phyloP scores from a whole-genome alignment of 768 basidiomycete species.

The Pulveroboletus sp. region DNA sequence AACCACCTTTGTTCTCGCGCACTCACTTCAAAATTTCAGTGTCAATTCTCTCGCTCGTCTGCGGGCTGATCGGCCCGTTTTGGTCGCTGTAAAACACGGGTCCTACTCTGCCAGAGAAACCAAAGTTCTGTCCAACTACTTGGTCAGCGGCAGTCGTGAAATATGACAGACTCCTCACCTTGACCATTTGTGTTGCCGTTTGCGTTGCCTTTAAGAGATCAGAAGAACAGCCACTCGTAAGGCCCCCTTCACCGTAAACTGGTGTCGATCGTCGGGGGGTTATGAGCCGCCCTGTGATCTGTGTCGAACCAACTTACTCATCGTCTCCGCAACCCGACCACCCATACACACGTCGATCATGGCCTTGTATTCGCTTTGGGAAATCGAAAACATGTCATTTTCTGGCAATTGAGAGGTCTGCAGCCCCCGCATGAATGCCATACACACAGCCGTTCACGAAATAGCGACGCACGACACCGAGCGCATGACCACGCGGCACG shows the following conservation, averaged over 20 bases:
- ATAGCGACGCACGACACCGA: slow-evolving; percentile 65
- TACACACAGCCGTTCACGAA: neutral
- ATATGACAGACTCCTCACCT: slow-evolving; percentile 45
- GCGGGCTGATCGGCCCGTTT: slow-evolving; percentile 64
- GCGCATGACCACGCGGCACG: slow-evolving; percentile 89
- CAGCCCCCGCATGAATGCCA: slow-evolving; percentile 8
- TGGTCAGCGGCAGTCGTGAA: neutral
- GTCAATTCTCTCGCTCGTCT: slow-evolving; percentile 82
- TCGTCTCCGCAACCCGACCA: slow-evolving; percentile 91
- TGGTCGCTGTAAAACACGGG: slow-evolving; percentile 78
- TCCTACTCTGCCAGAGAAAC: slow-evolving; percentile 73
- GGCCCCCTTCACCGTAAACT: slow-evolving; percentile 86
- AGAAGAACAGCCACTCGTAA: slow-evolving; percentile 89
- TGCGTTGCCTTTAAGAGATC: slow-evolving; percentile 79
- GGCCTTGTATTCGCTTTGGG: slow-evolving; percentile 69
- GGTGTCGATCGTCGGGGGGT: slow-evolving; percentile 1
- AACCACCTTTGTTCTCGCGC: neutral
- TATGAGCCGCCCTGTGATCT: slow-evolving; percentile 2
- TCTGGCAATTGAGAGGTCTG: slow-evolving; percentile 78
- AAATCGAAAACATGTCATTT: slow-evolving; percentile 68
- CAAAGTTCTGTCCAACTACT: slow-evolving; percentile 51
- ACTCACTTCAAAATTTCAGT: slow-evolving; percentile 78
- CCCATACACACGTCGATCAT: slow-evolving; percentile 91
- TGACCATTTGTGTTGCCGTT: slow-evolving; percentile 83
- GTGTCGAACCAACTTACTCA: slow-evolving; percentile 46